Conservation (phyloP, 192 early-diverging fungal genomes). For the Chytriomyces sp. region DNA sequence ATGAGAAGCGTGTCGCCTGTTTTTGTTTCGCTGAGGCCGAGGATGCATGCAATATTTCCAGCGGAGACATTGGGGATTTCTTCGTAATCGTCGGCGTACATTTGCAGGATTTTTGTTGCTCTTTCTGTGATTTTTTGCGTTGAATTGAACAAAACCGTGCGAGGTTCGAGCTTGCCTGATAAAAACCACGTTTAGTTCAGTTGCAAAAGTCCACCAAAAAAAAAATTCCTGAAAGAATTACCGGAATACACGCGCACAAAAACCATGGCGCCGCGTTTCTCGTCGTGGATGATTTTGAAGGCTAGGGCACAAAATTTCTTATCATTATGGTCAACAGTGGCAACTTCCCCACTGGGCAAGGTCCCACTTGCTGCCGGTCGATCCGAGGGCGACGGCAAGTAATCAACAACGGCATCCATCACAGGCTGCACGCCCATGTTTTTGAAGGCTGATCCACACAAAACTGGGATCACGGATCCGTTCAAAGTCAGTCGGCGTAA, state of each 20-base stretch:
- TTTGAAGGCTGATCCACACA: slow-evolving; percentile 85
- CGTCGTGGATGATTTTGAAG: slow-evolving; percentile 90
- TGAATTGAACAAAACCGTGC: slow-evolving; percentile 65
- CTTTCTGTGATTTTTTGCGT: slow-evolving; percentile 72
- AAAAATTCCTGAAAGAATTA: slow-evolving; percentile 16
- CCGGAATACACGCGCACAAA: slow-evolving; percentile 92
- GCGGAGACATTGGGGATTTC: slow-evolving; percentile 72
- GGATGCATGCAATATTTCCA: slow-evolving; percentile 86
- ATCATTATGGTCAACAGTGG: slow-evolving; percentile 8
- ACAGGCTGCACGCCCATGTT: slow-evolving; percentile 94
- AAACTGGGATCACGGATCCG: slow-evolving; percentile 77
- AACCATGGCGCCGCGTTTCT: slow-evolving; percentile 84
- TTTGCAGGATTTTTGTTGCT: slow-evolving; percentile 80
- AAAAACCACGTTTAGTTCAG: slow-evolving; percentile 26
- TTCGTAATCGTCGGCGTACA: slow-evolving; percentile 90
- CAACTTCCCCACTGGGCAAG: slow-evolving; percentile 7
- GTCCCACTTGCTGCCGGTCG: slow-evolving; percentile 59
- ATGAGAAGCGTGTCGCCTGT: slow-evolving; percentile 87
- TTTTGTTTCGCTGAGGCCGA: slow-evolving; percentile 80
- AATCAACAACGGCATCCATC: slow-evolving; percentile 85
- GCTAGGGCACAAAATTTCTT: slow-evolving; percentile 77
- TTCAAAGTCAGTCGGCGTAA: slow-evolving; percentile 74
- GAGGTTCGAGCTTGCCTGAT: slow-evolving; percentile 66
- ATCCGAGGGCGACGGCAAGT: slow-evolving; percentile 82
- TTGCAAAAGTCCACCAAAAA: not conserved